Base-by-base conservation (phyloP, 2,329 filamentous ascomycete species). In the Botrytis medusae region DNA sequence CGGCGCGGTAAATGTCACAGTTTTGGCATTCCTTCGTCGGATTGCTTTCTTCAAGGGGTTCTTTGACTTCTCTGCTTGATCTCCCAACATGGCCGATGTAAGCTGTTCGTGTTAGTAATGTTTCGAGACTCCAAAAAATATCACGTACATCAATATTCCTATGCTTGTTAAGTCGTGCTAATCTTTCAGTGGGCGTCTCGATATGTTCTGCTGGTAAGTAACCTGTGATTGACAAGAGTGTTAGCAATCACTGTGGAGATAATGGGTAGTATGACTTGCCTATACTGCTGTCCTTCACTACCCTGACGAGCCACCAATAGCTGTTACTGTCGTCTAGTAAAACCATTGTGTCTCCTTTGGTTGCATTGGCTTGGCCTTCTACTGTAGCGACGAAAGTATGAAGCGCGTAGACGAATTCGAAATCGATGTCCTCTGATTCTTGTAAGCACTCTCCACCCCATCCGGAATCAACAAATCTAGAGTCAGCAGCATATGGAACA, bases 321-420 rank as follows among this genome's bases (percentile, higher is more conserved):
- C 95, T 98, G 84, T 99, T 99, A 84, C 94, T 98, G 80, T 99
- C 96, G 80, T 99, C 96, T 34, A 99, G 88, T 76, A 99, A 86
- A 71, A 98, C 95, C 96, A 99, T 99, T 22, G 95, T 98, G 81
- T 99, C 96, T 69, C 96, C 96, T 84, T 99, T 99, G 48, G 94
- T 97, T 74, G 96, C 96, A 85, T 98, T 99, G 75, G 96, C 96
- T 83, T 99, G 96, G 42, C 96, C 96, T 84, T 99, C 96, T 67
- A 99, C 96, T 0, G 96, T 98, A 42, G 96, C 96, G 77, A 98
- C 93, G 80, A 99, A 99, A 3, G 95, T 99, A 82, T 98, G 96
- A 74, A 99, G 87, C 42, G 96, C 96, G 84, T 99, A 99, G 75
- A 99, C 96, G 84, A 98, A 98, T 82, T 98, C 95, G 86, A 99